Evolutionary conservation across 192 early-diverging fungal genomes (phyloP).

Genomic region (Diversispora epigaea): DNA sequence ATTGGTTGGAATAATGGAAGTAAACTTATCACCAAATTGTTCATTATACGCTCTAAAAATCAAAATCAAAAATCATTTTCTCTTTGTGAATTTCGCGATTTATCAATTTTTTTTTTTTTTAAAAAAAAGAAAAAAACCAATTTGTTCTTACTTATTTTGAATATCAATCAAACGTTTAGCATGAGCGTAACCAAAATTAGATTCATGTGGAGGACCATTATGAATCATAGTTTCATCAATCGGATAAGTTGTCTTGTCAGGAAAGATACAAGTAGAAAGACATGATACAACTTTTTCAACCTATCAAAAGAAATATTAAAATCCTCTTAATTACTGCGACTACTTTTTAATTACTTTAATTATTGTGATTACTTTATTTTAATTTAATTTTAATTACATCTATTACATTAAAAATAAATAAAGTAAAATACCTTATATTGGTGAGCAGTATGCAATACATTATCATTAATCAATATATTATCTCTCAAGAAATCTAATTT

Average conservation of each 20-base stretch:
- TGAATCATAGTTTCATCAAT: slow-evolving; percentile 87
- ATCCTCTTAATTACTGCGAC: no score
- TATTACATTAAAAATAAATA: not conserved
- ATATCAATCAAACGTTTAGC: slow-evolving; percentile 84
- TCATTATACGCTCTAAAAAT: slow-evolving; percentile 65
- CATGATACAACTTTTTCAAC: slow-evolving; percentile 84
- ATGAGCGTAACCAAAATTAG: slow-evolving; percentile 82
- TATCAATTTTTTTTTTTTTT: not conserved
- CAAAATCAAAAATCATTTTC: no score
- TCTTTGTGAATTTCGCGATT: no score
- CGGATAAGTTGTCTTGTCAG: slow-evolving; percentile 79
- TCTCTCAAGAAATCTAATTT: slow-evolving; percentile 76
- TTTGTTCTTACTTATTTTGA: slow-evolving; percentile 63
- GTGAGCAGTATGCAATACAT: slow-evolving; percentile 63
- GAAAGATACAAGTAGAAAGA: slow-evolving; percentile 83
- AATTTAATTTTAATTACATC: not conserved
- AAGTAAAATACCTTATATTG: slow-evolving; percentile 54
- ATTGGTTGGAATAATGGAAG: slow-evolving; percentile 80
- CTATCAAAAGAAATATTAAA: slow-evolving; percentile 36
- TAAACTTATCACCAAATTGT: slow-evolving; percentile 77
- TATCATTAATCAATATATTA: slow-evolving; percentile 80
- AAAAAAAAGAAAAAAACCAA: not conserved
- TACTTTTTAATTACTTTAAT: no score
- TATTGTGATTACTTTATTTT: no score
- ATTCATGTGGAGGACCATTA: slow-evolving; percentile 74